phyloP scores from a whole-genome alignment of 1,284 basidiomycete species.

The Mycosarcoma mackinlayi region DNA sequence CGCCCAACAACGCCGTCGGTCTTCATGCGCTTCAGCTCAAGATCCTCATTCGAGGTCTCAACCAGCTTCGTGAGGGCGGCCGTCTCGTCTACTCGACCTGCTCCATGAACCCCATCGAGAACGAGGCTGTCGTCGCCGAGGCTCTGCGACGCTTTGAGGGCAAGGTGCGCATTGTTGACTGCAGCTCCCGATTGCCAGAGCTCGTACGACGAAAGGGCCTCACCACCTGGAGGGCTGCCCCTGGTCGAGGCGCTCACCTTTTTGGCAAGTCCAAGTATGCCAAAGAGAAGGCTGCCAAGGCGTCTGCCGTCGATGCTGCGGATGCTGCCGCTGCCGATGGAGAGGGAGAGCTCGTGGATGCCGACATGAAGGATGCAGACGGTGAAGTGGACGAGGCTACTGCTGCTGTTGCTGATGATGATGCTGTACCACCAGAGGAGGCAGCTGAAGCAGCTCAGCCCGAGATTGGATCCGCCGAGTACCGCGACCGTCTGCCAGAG shows the following conservation, averaged over 20 bases:
- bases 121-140: slow-evolving; percentile 93
- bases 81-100: slow-evolving; percentile 98
- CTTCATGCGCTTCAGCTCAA: slow-evolving; percentile 92
- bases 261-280: slow-evolving; percentile 50
- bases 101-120: slow-evolving; percentile 95
- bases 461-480: slow-evolving; percentile 42
- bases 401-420: slow-evolving; percentile 5
- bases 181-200: slow-evolving; percentile 77
- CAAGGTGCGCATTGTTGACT: slow-evolving; percentile 86
- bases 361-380: slow-evolving; percentile 44
- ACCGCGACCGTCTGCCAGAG: slow-evolving; percentile 52
- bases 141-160: slow-evolving; percentile 68
- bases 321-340: slow-evolving; percentile 26
- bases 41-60: slow-evolving; percentile 91
- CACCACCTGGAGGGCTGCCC: slow-evolving; percentile 63
- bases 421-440: slow-evolving; percentile 5
- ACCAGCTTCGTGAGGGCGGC: slow-evolving; percentile 84
- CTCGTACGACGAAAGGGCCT: slow-evolving; percentile 75
- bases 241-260: slow-evolving; percentile 58
- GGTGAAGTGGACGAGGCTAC: slow-evolving; percentile 31
- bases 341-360: slow-evolving; percentile 27
- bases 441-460: slow-evolving; percentile 22
- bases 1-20: slow-evolving; percentile 86
- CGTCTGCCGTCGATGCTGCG: slow-evolving; percentile 17
- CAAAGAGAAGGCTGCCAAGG: slow-evolving; percentile 32